Percentiles rank a stretch among this genome's conserved stretches.
Evolutionary conservation across 2,329 filamentous ascomycete species (phyloP).

Genomic region (Penicillium sp.): DNA sequence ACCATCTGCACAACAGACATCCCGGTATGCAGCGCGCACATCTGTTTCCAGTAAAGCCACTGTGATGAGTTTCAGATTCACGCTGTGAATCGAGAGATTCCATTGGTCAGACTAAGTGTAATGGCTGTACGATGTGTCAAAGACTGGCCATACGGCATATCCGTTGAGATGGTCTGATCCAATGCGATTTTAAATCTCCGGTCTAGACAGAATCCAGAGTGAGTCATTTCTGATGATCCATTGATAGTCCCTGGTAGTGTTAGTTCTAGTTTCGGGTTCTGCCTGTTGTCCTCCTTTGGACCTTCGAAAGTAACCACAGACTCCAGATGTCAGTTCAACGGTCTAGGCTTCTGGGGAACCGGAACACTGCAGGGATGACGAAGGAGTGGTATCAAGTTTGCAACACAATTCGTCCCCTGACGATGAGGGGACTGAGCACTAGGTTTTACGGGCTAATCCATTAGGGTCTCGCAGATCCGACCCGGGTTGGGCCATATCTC

Average conservation of each 20-base stretch:
- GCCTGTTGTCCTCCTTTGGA: not conserved
- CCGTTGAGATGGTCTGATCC: constrained; percentile 6
- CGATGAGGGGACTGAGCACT: constrained; percentile 6
- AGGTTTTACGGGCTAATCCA: not conserved
- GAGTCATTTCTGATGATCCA: constrained; percentile 3
- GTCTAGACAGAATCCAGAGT: not conserved
- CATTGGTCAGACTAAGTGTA: constrained; percentile 1
- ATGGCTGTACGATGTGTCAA: constrained; percentile 1
- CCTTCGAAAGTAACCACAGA: not conserved
- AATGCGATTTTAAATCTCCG: not conserved
- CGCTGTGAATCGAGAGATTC: not conserved
- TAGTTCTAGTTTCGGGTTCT: not conserved
- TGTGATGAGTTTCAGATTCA: constrained; percentile 6
- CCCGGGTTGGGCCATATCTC: not conserved
- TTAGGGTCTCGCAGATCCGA: constrained; percentile 3
- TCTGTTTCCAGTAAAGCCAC: constrained; percentile 2
- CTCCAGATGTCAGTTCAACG: not conserved
- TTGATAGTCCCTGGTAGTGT: not conserved
- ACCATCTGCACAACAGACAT: constrained; percentile 9
- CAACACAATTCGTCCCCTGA: constrained; percentile 1
- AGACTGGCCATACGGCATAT: not conserved
- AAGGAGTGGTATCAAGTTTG: not conserved
- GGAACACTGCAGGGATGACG: constrained; percentile 1
- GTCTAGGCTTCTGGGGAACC: not conserved
- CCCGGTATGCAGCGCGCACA: not conserved